Percentiles rank a stretch among this genome's conserved stretches.
phyloP scores from a whole-genome alignment of 2,329 filamentous ascomycete genomes.

The Colletotrichum tanaceti region DNA sequence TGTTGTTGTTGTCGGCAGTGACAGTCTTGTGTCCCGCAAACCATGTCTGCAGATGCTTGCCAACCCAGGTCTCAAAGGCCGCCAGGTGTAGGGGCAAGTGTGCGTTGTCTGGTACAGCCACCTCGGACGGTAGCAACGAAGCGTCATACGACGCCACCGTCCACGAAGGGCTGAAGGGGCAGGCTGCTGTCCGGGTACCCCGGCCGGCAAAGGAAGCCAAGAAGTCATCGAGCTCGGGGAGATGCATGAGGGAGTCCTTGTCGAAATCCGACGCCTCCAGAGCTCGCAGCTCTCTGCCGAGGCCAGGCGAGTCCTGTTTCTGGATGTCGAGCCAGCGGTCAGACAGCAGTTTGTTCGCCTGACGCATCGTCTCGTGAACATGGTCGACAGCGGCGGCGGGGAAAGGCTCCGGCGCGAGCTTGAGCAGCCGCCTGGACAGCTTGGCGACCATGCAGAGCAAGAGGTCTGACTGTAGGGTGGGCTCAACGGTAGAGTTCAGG shows the following conservation, averaged over 20 bases:
- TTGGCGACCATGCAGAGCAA: constrained; percentile 58
- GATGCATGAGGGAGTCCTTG: constrained; percentile 33
- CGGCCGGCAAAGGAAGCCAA: neutral
- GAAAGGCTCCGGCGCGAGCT: constrained; percentile 47
- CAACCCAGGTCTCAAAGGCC: constrained; percentile 61
- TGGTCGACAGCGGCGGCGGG: neutral
- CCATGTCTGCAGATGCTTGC: constrained; percentile 1
- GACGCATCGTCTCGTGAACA: constrained; percentile 2
- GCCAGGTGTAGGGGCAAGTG: constrained; percentile 2
- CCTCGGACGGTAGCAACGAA: neutral
- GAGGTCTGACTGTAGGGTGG: constrained; percentile 44
- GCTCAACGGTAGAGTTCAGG: neutral
- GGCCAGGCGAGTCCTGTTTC: neutral
- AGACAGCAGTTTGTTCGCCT: neutral
- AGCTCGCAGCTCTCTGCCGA: neutral
- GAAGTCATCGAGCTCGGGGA: constrained; percentile 24
- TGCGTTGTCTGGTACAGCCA: neutral
- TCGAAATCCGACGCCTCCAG: constrained; percentile 34
- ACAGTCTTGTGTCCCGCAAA: neutral
- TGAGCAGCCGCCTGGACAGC: constrained; percentile 55
- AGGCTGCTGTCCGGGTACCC: neutral
- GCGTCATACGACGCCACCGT: neutral
- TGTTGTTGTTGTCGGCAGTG: no score
- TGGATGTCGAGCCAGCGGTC: constrained; percentile 2
- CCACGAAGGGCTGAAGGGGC: constrained; percentile 14